Base-by-base conservation (phyloP, 768 basidiomycete species). In the Kwoniella newhampshirensis region DNA sequence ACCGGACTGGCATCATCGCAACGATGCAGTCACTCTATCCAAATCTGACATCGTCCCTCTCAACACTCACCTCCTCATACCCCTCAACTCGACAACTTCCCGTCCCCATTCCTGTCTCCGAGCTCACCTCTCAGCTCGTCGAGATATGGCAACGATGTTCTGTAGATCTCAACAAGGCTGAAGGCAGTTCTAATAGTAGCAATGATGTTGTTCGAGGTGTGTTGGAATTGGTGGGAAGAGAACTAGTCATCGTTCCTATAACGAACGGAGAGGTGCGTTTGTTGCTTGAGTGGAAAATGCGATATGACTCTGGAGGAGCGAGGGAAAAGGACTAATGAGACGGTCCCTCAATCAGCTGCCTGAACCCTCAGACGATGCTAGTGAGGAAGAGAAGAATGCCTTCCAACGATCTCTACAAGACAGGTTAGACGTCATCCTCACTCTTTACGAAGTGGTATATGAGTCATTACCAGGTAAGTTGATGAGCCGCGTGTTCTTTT, bases 191-290 rank as follows among this genome's bases (percentile, higher is more conserved):
- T 7, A 51, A 49, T 0, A 57, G 46, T 27, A n/a, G 41, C 5
- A 47, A 30, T 5, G 71, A 73, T 30, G 36, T 68, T 2, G 30
- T 70, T 8, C 21, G 67, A 17, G 51, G 54, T 17, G 57, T 63
- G 3, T 35, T 73, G 41, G 71, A 73, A n/a, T 57, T 73, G 1
- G 53, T 70, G 1, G 71, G 71, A 7, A 66, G 63, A 36, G 71
- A 70, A 12, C 8, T 66, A 18, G 61, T 67, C 8, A 51, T 70
- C 0, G 5, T 50, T 11, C 65, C 63, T 3, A 53, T 70, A 2
- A 46, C 48, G 9, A 37, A 39, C 30, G 66, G 57, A 40, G 59
- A 66, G 53, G 68, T 67, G 28, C 18, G 67, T 56, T 27, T 15
- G 20, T 32, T 36, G 15, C 3, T 47, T 9, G 2, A 15, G 23